phyloP scores from a whole-genome alignment of 1,284 basidiomycete species.

The Thecaphora thlaspeos region DNA sequence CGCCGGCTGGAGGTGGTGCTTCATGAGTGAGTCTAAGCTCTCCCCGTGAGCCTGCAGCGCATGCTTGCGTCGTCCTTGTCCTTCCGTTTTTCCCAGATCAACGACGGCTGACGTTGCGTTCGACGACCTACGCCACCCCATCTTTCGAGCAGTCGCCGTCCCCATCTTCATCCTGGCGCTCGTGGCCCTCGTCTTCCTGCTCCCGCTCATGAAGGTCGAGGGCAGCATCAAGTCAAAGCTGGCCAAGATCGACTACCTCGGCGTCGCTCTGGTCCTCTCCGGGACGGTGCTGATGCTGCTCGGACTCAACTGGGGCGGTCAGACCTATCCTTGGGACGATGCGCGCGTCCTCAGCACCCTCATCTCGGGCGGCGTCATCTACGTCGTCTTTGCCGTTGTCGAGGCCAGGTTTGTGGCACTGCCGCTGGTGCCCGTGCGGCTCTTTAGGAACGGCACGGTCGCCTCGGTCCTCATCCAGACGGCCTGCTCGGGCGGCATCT shows the following conservation, averaged over 20 bases:
- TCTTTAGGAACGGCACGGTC: slow-evolving; percentile 72
- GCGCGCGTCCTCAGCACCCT: slow-evolving; percentile 62
- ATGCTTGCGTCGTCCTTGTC: too few species aligned
- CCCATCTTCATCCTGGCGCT: slow-evolving; percentile 23
- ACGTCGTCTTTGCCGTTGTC: slow-evolving; percentile 68
- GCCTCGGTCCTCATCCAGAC: slow-evolving; percentile 65
- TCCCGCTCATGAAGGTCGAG: slow-evolving; percentile 37
- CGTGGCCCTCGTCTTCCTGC: slow-evolving; percentile 21
- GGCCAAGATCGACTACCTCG: slow-evolving; percentile 29
- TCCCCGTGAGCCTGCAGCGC: too few species aligned
- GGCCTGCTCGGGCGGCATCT: slow-evolving; percentile 39
- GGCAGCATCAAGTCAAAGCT: slow-evolving; percentile 26
- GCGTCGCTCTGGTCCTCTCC: slow-evolving; percentile 23
- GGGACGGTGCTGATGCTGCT: slow-evolving; percentile 56
- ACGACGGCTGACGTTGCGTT: too few species aligned
- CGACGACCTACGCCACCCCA: too few species aligned
- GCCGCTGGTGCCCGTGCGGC: slow-evolving; percentile 62
- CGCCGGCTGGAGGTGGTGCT: slow-evolving; percentile 28
- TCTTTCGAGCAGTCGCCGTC: too few species aligned
- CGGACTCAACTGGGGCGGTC: slow-evolving; percentile 68
- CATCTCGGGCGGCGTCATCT: slow-evolving; percentile 64
- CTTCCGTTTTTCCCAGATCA: too few species aligned
- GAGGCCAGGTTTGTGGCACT: slow-evolving; percentile 71
- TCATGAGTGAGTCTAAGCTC: too few species aligned
- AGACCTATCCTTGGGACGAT: slow-evolving; percentile 57